Percentiles rank a stretch among this genome's conserved stretches.
phyloP scores from a whole-genome alignment of 202 grass and related monocot genomes.

The Setaria italica region DNA sequence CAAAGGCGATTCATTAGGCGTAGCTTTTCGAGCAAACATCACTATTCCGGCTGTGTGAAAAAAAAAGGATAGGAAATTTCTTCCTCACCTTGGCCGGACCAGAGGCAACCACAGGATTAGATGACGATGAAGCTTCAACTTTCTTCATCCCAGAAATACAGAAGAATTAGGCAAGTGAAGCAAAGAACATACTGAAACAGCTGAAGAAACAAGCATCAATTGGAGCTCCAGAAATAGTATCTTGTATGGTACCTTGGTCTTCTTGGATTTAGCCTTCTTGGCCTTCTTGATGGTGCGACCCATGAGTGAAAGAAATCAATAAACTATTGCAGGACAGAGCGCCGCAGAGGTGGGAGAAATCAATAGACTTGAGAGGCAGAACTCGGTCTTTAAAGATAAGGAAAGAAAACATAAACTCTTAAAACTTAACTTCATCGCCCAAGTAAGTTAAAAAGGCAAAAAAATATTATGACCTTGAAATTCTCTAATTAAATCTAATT shows the following conservation, averaged over 20 bases:
- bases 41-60: background rate
- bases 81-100: slow-evolving; percentile 77
- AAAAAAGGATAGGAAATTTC: background rate
- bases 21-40: too few relatives aligned
- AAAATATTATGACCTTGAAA: too few relatives aligned
- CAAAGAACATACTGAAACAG: background rate
- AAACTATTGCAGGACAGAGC: background rate
- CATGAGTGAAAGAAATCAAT: slow-evolving; percentile 32
- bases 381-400: too few relatives aligned
- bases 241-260: slow-evolving; percentile 42
- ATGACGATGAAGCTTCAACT: slow-evolving; percentile 39
- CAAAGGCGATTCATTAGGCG: too few relatives aligned
- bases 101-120: slow-evolving; percentile 49
- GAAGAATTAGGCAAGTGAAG: background rate
- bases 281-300: slow-evolving; percentile 55
- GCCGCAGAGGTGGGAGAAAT: background rate
- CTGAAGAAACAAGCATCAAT: background rate
- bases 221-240: background rate
- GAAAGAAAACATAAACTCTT: too few relatives aligned
- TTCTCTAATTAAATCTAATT: too few relatives aligned
- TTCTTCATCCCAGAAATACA: slow-evolving; percentile 49
- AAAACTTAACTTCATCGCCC: too few relatives aligned
- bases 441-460: too few relatives aligned
- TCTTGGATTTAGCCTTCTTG: slow-evolving; percentile 53
- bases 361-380: too few relatives aligned